Conservation (phyloP, 2,329 filamentous ascomycete species). For the Fusarium begoniae region DNA sequence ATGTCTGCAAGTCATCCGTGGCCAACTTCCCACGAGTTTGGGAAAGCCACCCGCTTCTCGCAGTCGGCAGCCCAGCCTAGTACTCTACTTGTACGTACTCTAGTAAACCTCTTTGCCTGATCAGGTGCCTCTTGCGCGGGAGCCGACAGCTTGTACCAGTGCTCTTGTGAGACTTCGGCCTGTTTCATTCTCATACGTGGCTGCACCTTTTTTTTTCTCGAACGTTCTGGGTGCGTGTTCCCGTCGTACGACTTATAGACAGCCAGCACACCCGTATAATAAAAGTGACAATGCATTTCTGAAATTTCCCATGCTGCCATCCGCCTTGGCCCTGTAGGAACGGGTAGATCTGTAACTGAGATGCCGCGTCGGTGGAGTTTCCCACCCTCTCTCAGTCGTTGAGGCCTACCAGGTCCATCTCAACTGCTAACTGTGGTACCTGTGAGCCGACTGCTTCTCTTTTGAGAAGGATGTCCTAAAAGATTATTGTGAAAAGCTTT, state of each 20-base stretch:
- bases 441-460: background rate
- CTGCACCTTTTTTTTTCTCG: conserved; percentile 38
- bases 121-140: conserved; percentile 10
- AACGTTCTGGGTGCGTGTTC: conserved; percentile 29
- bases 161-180: conserved; percentile 5
- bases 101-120: conserved; percentile 7
- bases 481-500: conserved; percentile 18
- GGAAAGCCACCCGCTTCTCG: conserved; percentile 22
- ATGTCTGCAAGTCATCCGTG: conserved; percentile 41
- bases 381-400: conserved; percentile 18
- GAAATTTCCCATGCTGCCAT: conserved; percentile 9
- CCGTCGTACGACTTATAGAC: conserved; percentile 27
- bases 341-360: background rate
- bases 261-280: conserved; percentile 17
- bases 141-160: conserved; percentile 10
- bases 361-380: background rate
- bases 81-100: conserved; percentile 13
- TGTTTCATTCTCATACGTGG: conserved; percentile 31
- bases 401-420: conserved; percentile 19
- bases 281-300: conserved; percentile 20
- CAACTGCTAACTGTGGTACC: background rate
- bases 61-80: background rate
- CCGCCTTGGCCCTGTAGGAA: background rate
- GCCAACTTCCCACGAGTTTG: conserved; percentile 31
- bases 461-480: conserved; percentile 6